Percentiles rank a stretch among this genome's conserved stretches.
phyloP scores from a whole-genome alignment of 352 stramenopile genomes.

The Elongisporangium senticosum region DNA sequence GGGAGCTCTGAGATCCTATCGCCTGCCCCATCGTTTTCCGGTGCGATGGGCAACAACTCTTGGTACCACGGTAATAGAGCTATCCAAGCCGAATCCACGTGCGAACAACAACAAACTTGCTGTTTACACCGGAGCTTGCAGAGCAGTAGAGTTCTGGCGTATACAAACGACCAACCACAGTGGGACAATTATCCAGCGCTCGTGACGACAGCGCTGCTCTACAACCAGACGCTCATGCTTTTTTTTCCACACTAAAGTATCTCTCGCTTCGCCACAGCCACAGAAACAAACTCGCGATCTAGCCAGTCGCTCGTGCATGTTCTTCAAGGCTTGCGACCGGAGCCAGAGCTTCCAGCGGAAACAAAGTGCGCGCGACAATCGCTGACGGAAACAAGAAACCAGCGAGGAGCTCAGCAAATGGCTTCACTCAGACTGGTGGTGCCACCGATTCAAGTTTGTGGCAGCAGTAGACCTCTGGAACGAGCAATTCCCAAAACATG shows the following conservation, averaged over 20 bases:
- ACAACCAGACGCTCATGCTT: background rate
- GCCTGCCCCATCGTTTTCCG: background rate
- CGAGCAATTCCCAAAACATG: background rate
- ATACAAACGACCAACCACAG: background rate
- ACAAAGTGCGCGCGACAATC: too few relatives aligned
- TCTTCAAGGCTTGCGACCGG: background rate
- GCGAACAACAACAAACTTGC: background rate
- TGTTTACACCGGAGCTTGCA: background rate
- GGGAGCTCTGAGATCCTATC: background rate
- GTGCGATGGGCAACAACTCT: background rate
- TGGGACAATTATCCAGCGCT: background rate
- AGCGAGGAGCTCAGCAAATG: background rate
- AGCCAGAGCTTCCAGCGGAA: background rate
- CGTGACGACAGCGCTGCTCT: background rate
- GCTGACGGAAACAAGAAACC: too few relatives aligned
- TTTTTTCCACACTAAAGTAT: background rate
- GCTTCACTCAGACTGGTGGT: background rate
- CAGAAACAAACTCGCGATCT: background rate
- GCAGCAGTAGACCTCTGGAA: background rate
- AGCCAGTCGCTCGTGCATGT: background rate
- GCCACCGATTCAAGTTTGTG: background rate
- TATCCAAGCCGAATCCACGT: background rate
- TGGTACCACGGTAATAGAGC: background rate
- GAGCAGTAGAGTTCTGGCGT: background rate
- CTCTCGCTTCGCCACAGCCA: background rate